phyloP scores from a whole-genome alignment of 129 eudicot species.

The Flaveria robusta region DNA sequence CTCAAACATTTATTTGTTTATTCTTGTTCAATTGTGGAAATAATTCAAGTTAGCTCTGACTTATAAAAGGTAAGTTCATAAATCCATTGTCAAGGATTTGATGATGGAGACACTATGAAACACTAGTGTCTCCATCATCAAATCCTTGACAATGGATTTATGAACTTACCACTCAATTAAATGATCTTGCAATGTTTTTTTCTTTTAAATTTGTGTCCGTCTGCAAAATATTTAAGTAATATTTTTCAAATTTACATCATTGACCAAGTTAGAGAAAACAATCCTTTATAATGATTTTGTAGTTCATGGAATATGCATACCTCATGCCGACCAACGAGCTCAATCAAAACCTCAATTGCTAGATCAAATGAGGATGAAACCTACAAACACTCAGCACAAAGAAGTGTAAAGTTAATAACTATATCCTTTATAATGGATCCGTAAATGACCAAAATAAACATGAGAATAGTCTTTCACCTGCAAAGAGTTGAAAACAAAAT shows the following conservation, averaged over 20 bases:
- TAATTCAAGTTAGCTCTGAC: background rate
- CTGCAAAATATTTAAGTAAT: background rate
- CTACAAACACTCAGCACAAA: slow-evolving; percentile 44
- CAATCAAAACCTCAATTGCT: slow-evolving; percentile 88
- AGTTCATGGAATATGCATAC: slow-evolving; percentile 47
- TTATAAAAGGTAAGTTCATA: background rate
- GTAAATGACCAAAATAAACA: slow-evolving; percentile 14
- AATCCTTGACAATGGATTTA: background rate
- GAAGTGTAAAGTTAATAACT: slow-evolving; percentile 19
- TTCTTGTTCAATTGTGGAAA: background rate
- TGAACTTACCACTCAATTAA: background rate
- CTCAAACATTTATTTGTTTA: slow-evolving; percentile 4
- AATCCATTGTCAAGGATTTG: background rate
- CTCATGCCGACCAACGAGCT: slow-evolving; percentile 86
- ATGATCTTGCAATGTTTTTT: background rate
- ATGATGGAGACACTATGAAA: background rate
- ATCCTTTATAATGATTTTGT: background rate
- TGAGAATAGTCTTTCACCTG: slow-evolving; percentile 47
- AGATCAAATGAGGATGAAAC: slow-evolving; percentile 75
- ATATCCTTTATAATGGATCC: slow-evolving; percentile 21
- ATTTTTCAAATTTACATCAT: slow-evolving; percentile 7
- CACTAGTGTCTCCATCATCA: background rate
- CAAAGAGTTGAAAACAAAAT: slow-evolving; percentile 78
- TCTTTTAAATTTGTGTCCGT: background rate
- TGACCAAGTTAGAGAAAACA: slow-evolving; percentile 8